These are phyloP conservation scores for Cladorrhinum sp. DNA, from an alignment of 2,329 filamentous ascomycete species.

Conservation along the genomic window DNA sequence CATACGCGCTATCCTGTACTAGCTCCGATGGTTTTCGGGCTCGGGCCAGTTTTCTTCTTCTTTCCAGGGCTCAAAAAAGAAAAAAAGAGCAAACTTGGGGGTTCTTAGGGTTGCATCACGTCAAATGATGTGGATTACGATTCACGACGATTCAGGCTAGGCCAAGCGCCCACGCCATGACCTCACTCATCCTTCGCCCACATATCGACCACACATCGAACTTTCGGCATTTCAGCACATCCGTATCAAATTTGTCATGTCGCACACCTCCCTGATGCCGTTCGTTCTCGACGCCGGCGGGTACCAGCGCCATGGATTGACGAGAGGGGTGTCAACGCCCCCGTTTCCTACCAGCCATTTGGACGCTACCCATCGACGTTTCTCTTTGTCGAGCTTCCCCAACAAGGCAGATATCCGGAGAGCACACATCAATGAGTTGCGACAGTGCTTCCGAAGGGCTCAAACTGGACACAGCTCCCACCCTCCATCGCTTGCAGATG, in stretches of 20 bases:
- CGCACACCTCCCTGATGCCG: too few species aligned
- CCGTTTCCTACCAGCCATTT: not conserved
- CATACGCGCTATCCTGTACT: not conserved
- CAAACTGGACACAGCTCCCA: constrained; percentile 4
- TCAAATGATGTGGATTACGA: not conserved
- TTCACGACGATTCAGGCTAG: constrained; percentile 5
- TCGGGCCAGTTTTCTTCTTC: not conserved
- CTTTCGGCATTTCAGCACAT: not conserved
- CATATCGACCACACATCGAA: too few species aligned
- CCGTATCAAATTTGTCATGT: not conserved
- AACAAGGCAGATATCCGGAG: not conserved
- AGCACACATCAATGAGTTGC: not conserved
- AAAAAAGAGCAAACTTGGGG: constrained; percentile 1
- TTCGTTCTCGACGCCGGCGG: not conserved
- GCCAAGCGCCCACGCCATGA: constrained; percentile 4
- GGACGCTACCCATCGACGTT: not conserved
- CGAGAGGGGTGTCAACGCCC: not conserved
- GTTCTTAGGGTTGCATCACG: constrained; percentile 5
- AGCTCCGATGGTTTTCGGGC: constrained; percentile 7
- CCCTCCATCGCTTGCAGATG: constrained; percentile 11
- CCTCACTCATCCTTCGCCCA: constrained; percentile 1
- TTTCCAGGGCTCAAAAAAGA: not conserved
- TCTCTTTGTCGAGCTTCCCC: not conserved
- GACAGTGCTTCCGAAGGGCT: constrained; percentile 8
- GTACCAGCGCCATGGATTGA: not conserved